Base-by-base conservation (phyloP, 805 yeast genomes). In the Yamadazyma ubonensis region DNA sequence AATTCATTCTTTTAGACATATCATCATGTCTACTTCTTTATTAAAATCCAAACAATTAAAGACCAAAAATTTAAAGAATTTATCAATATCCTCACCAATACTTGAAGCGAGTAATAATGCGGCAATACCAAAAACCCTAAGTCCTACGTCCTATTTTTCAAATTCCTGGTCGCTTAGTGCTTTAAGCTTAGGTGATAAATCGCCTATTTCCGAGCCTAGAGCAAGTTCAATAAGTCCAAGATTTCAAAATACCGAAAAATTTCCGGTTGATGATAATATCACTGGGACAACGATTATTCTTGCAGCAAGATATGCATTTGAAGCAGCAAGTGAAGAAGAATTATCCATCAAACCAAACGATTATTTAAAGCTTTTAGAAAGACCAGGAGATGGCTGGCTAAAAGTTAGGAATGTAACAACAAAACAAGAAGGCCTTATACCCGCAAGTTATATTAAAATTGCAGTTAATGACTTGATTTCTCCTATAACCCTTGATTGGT, bases 301-400 rank as follows among this genome's bases (percentile, higher is more conserved):
- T 34, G 28, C 46, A 22, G 57, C 61, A 14, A 61, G 58, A 39
- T 67, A 65, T 46, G 43, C 48, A n/a, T 67, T 68, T 43, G 34
- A 29, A 2, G 64, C 64, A 5, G 61, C 57, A 44, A 46, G 44
- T 6, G 32, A 22, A 0, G 52, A 54, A 18, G 71, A 68, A 38
- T 43, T 68, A 19, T 43, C 54, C 7, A 53, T 64, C 3, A 42
- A 41, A 6, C 42, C 55, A 11, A 52, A 55, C 5, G 67, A 63
- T 10, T 59, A 57, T 44, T 49, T 66, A 25, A 59, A 58, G 40
- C 46, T 67, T 10, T 23, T 67, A 4, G 59, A 61, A 16, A 51
- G 66, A 20, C 63, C 61, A 2, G 72, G 70, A 2, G 63, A 65
- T 44, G 73, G 73, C 17, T 67, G 72, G 73, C 39, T 68, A 18